Conservation (phyloP, 108 stramenopile species). For the Seminavis robusta region DNA sequence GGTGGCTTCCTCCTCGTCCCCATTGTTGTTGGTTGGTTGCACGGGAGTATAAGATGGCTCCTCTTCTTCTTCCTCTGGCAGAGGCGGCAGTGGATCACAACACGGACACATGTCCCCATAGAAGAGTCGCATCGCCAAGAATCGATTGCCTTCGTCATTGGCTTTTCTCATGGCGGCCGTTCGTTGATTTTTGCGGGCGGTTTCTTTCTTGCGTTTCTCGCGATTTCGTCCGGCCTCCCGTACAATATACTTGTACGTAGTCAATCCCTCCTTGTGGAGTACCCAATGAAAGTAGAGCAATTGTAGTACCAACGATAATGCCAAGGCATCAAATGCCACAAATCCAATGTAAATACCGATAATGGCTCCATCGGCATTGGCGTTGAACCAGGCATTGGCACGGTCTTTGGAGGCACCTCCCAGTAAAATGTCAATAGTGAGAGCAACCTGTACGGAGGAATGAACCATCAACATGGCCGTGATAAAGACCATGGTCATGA, state of each 20-base stretch:
- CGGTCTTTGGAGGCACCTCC: constrained; percentile 18
- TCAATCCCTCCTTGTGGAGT: constrained; percentile 58
- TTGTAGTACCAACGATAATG: constrained; percentile 57
- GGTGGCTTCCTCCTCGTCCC: no score
- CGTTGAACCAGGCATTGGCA: constrained; percentile 58
- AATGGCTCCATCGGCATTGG: no score
- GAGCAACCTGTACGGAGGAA: constrained; percentile 18
- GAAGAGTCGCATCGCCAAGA: no score
- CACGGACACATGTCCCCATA: no score
- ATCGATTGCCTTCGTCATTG: no score
- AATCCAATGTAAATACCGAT: constrained; percentile 51
- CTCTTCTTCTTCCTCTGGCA: no score
- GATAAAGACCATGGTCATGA: constrained; percentile 54
- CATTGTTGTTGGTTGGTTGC: no score
- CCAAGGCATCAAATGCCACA: constrained; percentile 38
- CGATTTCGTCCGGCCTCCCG: constrained; percentile 49
- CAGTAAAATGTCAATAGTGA: constrained; percentile 36
- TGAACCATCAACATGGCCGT: constrained; percentile 34
- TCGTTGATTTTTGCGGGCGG: constrained; percentile 35
- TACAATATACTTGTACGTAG: constrained; percentile 87
- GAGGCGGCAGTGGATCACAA: no score
- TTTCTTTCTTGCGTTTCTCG: constrained; percentile 30
- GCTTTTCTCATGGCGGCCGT: no score
- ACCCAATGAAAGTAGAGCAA: constrained; percentile 73
- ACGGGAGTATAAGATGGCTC: no score